Base-by-base conservation (phyloP, 371 early-diverging fungal genomes). In the Rhizopus microsporus region DNA sequence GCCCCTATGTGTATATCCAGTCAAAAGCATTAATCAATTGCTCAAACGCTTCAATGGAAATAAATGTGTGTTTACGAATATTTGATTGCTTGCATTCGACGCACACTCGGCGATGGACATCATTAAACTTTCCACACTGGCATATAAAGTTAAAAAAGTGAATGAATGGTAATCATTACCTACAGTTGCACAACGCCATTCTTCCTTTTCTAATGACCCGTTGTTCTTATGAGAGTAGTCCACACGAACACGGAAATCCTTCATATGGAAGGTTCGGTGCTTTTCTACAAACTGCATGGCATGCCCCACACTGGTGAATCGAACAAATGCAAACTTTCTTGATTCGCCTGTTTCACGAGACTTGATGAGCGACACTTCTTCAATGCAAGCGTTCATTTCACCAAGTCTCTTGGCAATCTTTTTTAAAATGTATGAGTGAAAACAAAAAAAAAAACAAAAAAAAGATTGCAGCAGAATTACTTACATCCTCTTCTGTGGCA, bases 251-350 rank as follows among this genome's bases (percentile, higher is more conserved):
- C 79, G 65, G 23, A 67, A 63, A 17, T 72, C 68, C 7, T 68
- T 69, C 67, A 87, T 71, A 31, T 56, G 67, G 12, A 85, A 75
- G 9, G 59, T 58, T 1, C 79, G 75, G 51, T 82, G 58, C 15
- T 62, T 68, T 29, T 83, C 80, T 7, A 86, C 75, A 60, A 86
- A 86, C 45, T 78, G 78, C n/a, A 77, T 65, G n/a, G 87, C 84
- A 65, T 84, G 84, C 15, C 85, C 84, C 16, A 84, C 84, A 57
- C 80, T 80, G 8, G 80, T 80, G 63, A 87, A 87, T 34, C 81
- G 75, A 15, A 83, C 79, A 71, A 87, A 87, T 1, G 87, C 87
- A 67, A 84, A 84, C 55, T 83, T 77, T 40, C 83, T 64, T 15
- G 86, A 84, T 56, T 72, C 67, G 10, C 87, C 82, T 65, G 83